Evolutionary conservation across 257 asterid species (phyloP), one percentile per base, ranked within the genome.

Genomic region (Eustoma russellianum): DNA sequence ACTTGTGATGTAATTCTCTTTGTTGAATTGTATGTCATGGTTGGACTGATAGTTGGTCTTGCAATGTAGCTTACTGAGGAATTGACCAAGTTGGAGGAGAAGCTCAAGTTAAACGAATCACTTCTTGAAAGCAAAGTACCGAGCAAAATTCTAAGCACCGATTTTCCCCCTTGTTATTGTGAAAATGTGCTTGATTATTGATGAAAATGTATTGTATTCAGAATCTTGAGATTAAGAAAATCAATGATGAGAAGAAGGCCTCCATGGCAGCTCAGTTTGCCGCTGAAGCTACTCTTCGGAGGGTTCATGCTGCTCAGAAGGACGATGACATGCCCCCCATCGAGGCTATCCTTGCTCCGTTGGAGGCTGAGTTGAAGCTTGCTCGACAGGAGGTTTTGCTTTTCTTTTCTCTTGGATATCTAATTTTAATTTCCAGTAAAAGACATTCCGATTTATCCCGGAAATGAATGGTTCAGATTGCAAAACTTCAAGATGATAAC

Each of bases 321-420:
- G 98, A 91, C 56, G 98, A 91, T 68, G 96, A 91, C 60, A 91
- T 91, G 95, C 96, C 98, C 70, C 98, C 98, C 7, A 87, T 91
- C 74, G 98, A 91, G 79, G 96, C 98, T 48, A 87, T 91, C 48
- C 78, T 91, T 65, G 96, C 96, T 19, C 98, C 96, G 49, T 69
- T 91, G 80, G 98, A 91, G 74, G 98, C 98, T 62, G 98, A 91
- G 60, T 89, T 84, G 63, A 91, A 87, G 83, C 92, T 91, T 72
- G 93, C 96, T 58, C 80, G 98, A 24, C 96, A 77, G 66, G 98
- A 91, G 95, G 98, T 91, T 52, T 38, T 57, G 67, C 66, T 55
- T 7, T 33, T 50, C 58, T 48, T 60, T 38, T 56, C 6, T 59
- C 11, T 62, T 41, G 16, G 58, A 48, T 59, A 19, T 59, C 49